Base-by-base conservation (phyloP, 495 filamentous ascomycete species). In the Neurospora tetraspora region DNA sequence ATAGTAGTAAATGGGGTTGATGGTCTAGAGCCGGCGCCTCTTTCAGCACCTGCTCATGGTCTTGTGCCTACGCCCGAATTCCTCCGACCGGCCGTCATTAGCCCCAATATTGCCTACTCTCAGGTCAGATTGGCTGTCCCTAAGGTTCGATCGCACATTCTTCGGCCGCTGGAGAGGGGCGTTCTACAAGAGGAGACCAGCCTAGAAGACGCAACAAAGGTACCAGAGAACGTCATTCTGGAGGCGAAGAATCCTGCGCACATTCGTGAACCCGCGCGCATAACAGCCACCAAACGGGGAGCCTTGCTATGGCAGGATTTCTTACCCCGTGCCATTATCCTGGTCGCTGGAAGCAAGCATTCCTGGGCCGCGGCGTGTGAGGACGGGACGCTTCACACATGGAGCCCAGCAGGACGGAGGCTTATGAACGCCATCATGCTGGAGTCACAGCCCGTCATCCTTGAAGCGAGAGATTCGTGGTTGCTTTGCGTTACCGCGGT, bases 301-400 rank as follows among this genome's bases (percentile, higher is more conserved):
- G 90, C 92, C 68, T 85, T 89, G 2, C 81, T 98, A 5, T 99
- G 96, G 94, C 92, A 97, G 75, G 96, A 98, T 74, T 99, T 91
- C 77, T 84, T 99, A 20, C 94, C 94, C 0, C 88, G 89, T 45
- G 88, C 91, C 38, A 92, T 95, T 14, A 86, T 98, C 12, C 88
- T 97, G 5, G 89, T 94, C 8, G 96, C 96, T 0, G 96, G 96
- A 1, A 98, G 94, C 78, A 88, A 90, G 72, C 88, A 89, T 73
- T 94, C 98, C 81, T 98, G 96, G 94, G 91, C 92, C 11, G 94
- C 90, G 12, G 94, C 91, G 18, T 97, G 93, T 74, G 96, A 99
- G 80, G 96, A 98, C 78, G 96, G 93, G 18, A 93, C 90, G n/a
- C 75, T 99, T 14, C 92, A 97, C 78, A 88, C 93, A 38, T 99